phyloP scores from a whole-genome alignment of 225 moss, liverwort and hornwort genomes.

The Polytrichum formosum region DNA sequence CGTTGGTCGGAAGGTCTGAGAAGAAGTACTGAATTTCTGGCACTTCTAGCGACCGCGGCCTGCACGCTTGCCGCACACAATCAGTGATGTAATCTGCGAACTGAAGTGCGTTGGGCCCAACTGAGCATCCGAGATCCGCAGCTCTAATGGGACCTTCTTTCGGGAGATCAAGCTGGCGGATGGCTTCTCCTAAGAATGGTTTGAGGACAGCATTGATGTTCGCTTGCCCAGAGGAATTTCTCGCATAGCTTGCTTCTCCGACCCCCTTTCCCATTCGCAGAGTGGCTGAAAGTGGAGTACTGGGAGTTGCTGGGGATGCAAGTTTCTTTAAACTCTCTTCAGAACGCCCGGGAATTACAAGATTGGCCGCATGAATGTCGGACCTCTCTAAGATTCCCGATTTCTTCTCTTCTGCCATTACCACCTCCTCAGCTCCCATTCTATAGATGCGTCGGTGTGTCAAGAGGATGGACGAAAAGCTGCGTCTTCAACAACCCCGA shows the following conservation, averaged over 20 bases:
- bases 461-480: too few species aligned
- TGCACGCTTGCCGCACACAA: conserved; percentile 13
- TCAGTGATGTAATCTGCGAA: conserved; percentile 25
- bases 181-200: conserved; percentile 17
- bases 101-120: conserved; percentile 7
- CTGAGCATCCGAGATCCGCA: conserved; percentile 39
- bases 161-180: conserved; percentile 16
- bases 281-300: conserved; percentile 16
- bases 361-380: not conserved
- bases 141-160: conserved; percentile 16
- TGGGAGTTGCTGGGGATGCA: not conserved
- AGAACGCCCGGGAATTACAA: conserved; percentile 3
- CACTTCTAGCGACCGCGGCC: not conserved
- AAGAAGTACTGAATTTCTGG: conserved; percentile 31
- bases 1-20: conserved; percentile 44
- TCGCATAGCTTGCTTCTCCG: conserved; percentile 32
- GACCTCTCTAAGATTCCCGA: too few species aligned
- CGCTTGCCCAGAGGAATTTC: conserved; percentile 27
- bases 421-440: too few species aligned
- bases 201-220: conserved; percentile 21
- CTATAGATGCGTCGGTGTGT: too few species aligned
- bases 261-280: conserved; percentile 24
- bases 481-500: too few species aligned
- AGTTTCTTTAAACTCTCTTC: not conserved
- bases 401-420: too few species aligned